Evolutionary conservation across 768 basidiomycete species (phyloP), one percentile per base, ranked within the genome.

Genomic region (Kwoniella europaea): DNA sequence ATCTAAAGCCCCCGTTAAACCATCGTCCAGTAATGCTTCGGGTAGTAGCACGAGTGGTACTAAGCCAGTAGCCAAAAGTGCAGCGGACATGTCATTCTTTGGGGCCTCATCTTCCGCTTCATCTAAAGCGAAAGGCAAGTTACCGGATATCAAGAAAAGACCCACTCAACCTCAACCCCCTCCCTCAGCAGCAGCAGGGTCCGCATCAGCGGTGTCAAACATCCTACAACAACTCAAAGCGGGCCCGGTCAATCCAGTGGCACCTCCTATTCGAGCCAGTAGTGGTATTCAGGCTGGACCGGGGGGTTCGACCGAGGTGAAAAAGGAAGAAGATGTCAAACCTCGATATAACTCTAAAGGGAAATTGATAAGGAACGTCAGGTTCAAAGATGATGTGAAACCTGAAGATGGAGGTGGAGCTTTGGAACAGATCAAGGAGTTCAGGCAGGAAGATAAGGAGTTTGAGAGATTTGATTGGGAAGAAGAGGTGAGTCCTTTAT

Each of bases 381-480:
- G 71, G 43, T 81, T 78, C 54, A 70, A 66, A 22, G 79, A 80
- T 66, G 12, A 65, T 13, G 71, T 77, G 0, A 64, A 58, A 24
- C 52, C 63, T 24, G 68, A 64, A 60, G 65, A 66, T 3, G 74
- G 70, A 42, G 73, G 69, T 42, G 74, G 76, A 10, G 52, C 65
- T 2, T 55, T 81, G 22, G 73, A 65, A n/a, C 71, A 63, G 15
- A 52, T 74, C 16, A 71, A 68, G 57, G 18, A 63, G 56, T 80
- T 80, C 68, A 73, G 62, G n/a, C 60, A 74, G 55, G 72, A 75
- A 50, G 43, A 71, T 3, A 71, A 53, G n/a, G 79, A 80, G 68
- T 65, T 76, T 13, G 79, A 78, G 60, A 54, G n/a, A 20, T 61
- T 75, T 3, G 61, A 58, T 6, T 80, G 79, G 76, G 53, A 71